Conservation (phyloP, 805 yeast genomes). For the Phaffomyces opuntiae region DNA sequence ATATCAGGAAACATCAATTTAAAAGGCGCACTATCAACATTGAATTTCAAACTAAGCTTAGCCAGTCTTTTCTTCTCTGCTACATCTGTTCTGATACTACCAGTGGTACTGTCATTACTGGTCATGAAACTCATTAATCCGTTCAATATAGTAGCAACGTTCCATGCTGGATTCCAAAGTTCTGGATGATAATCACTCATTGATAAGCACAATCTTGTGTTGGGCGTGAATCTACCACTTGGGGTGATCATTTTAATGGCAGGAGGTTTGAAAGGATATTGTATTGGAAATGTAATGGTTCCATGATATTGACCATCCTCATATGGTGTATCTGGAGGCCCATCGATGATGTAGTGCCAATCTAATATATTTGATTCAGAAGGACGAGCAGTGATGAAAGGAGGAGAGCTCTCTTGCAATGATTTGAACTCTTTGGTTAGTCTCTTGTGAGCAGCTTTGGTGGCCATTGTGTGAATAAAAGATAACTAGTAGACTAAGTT, state of each 20-base stretch:
- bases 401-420: constrained; percentile 72
- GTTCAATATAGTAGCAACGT: constrained; percentile 77
- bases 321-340: constrained; percentile 87
- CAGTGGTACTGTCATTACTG: constrained; percentile 75
- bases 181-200: constrained; percentile 94
- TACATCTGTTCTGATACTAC: constrained; percentile 57
- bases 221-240: constrained; percentile 74
- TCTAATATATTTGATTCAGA: constrained; percentile 77
- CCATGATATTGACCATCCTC: constrained; percentile 86
- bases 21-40: constrained; percentile 30
- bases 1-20: constrained; percentile 47
- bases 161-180: constrained; percentile 94
- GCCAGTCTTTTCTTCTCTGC: constrained; percentile 49
- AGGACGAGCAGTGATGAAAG: constrained; percentile 77
- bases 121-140: constrained; percentile 91
- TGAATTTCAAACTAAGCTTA: constrained; percentile 36
- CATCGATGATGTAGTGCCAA: constrained; percentile 89
- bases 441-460: constrained; percentile 34
- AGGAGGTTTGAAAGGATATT: constrained; percentile 88
- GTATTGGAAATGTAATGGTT: constrained; percentile 66
- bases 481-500: background rate
- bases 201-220: constrained; percentile 70
- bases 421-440: constrained; percentile 76
- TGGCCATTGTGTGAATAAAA: constrained; percentile 24
- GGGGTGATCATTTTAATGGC: constrained; percentile 84